These are phyloP conservation scores for Athelia psychrophila DNA, from an alignment of 1,284 basidiomycete species.

Conservation along the genomic window DNA sequence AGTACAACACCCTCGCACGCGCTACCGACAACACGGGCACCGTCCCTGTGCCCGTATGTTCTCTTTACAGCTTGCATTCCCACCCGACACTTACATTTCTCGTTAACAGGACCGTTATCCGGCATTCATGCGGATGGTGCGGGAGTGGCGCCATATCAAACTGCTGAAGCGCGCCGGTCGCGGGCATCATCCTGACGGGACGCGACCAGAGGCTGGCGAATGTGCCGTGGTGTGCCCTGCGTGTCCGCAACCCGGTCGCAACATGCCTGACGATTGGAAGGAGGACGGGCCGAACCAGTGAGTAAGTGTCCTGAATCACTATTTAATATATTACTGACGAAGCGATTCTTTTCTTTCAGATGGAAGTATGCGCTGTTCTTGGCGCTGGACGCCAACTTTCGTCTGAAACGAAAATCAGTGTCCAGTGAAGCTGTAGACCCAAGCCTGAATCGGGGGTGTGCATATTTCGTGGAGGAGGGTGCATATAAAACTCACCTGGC, in stretches of 20 bases:
- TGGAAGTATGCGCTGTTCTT: background rate
- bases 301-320: no score
- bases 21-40: conserved; percentile 18
- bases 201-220: background rate
- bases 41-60: no score
- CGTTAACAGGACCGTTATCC: no score
- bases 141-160: background rate
- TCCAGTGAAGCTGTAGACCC: conserved; percentile 7
- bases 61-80: background rate
- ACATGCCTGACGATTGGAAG: background rate
- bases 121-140: background rate
- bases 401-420: conserved; percentile 1
- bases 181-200: background rate
- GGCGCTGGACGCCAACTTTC: background rate
- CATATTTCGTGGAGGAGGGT: conserved; percentile 18
- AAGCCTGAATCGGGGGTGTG: conserved; percentile 9
- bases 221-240: background rate
- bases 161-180: background rate
- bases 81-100: background rate
- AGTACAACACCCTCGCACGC: conserved; percentile 9
- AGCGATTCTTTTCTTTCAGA: background rate
- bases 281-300: background rate
- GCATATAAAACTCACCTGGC: conserved; percentile 9
- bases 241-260: background rate
- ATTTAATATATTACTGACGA: no score